phyloP scores from a whole-genome alignment of 768 basidiomycete genomes.

The Cubamyces lactineus region DNA sequence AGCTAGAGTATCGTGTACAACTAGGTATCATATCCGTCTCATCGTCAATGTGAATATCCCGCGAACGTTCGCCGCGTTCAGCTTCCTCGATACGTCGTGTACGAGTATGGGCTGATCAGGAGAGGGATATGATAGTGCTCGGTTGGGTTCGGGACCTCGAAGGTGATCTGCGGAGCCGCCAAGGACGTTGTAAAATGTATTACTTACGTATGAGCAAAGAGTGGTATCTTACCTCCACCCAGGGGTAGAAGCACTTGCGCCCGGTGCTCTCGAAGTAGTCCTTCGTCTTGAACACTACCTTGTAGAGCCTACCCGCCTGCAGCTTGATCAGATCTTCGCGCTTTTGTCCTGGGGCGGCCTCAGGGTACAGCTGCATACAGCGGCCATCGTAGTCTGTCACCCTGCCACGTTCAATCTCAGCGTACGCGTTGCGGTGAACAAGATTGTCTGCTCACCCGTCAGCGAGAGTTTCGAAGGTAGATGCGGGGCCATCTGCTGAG shows the following conservation, averaged over 20 bases:
- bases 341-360: conserved; percentile 48
- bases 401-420: conserved; percentile 42
- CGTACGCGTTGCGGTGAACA: neutral
- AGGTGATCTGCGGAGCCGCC: conserved; percentile 59
- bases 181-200: neutral
- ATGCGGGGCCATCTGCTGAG: conserved; percentile 13
- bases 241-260: conserved; percentile 82
- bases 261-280: conserved; percentile 73
- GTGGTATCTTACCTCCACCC: conserved; percentile 70
- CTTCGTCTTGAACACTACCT: conserved; percentile 82
- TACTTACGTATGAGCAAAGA: neutral
- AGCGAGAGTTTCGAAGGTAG: conserved; percentile 41
- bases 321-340: conserved; percentile 49
- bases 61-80: conserved; percentile 33
- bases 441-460: conserved; percentile 56
- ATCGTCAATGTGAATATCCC: neutral
- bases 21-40: conserved; percentile 7
- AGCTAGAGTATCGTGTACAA: conserved; percentile 19
- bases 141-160: conserved; percentile 66
- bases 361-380: conserved; percentile 74
- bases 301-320: conserved; percentile 66
- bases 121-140: conserved; percentile 93
- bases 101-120: conserved; percentile 90
- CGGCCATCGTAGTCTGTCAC: conserved; percentile 82
- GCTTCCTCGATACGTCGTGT: conserved; percentile 93